Conservation (phyloP, 2,329 filamentous ascomycete species). For the Scolecobasidium constrictum region DNA sequence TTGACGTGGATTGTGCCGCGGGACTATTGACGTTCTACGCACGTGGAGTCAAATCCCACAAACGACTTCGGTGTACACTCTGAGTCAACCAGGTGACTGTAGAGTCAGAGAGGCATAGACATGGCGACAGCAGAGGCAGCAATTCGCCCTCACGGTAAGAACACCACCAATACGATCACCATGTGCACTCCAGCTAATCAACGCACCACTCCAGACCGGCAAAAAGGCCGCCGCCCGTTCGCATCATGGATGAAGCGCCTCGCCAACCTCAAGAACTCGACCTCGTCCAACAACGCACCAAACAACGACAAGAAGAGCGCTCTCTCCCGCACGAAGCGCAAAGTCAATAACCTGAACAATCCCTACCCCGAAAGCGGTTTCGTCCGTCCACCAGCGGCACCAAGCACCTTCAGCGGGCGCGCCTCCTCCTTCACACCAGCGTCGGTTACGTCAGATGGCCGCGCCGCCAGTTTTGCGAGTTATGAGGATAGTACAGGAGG, state of each 20-base stretch:
- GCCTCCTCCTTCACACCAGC: slow-evolving; percentile 30
- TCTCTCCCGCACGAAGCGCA: slow-evolving; percentile 30
- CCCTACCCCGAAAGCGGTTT: slow-evolving; percentile 81
- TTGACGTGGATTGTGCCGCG: too few species aligned
- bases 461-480: slow-evolving; percentile 45
- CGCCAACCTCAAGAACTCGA: slow-evolving; percentile 70
- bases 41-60: too few species aligned
- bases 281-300: slow-evolving; percentile 44
- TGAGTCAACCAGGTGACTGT: too few species aligned
- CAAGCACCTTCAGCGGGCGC: slow-evolving; percentile 24
- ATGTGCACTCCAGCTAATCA: too few species aligned
- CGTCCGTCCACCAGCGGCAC: slow-evolving; percentile 40
- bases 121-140: slow-evolving; percentile 36
- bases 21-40: too few species aligned
- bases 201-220: slow-evolving; percentile 62
- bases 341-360: slow-evolving; percentile 66
- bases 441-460: slow-evolving; percentile 11
- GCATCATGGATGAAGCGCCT: slow-evolving; percentile 91
- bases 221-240: slow-evolving; percentile 73
- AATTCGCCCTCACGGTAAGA: slow-evolving; percentile 31
- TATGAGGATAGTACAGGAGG: slow-evolving; percentile 46
- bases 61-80: too few species aligned
- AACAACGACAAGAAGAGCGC: slow-evolving; percentile 29
- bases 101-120: too few species aligned
- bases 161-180: too few species aligned